Percentiles rank a stretch among this genome's conserved stretches.
phyloP scores from a whole-genome alignment of 176 grass and related monocot species.

The maize (Zea mays) region Zm-B73-REFERENCE-NAM-5.0 NC_050100.1:3568001-3568500 shows the following conservation, averaged over 20 bases:
- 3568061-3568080: conserved; percentile 1
- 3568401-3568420: conserved; percentile 12
- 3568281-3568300: conserved; percentile 40
- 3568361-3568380: conserved; percentile 96
- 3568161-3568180: neutral
- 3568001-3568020: neutral
- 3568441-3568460: conserved; percentile 87
- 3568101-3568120: conserved; percentile 7
- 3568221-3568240: conserved; percentile 14
- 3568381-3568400: conserved; percentile 3
- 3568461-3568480: conserved; percentile 3
- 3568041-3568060: conserved; percentile 21
- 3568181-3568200: neutral
- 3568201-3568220: neutral
- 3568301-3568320: conserved; percentile 52
- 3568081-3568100: neutral
- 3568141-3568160: neutral
- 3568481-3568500: neutral
- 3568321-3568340: conserved; percentile 97
- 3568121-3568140: conserved; percentile 1
- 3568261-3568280: conserved; percentile 96
- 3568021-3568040: neutral
- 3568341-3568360: conserved; percentile 91
- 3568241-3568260: conserved; percentile 47
- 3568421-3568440: conserved; percentile 50